These are phyloP conservation scores for Ceratobasidium theobromae DNA, from an alignment of 1,284 basidiomycete genomes.

Conservation along the genomic window DNA sequence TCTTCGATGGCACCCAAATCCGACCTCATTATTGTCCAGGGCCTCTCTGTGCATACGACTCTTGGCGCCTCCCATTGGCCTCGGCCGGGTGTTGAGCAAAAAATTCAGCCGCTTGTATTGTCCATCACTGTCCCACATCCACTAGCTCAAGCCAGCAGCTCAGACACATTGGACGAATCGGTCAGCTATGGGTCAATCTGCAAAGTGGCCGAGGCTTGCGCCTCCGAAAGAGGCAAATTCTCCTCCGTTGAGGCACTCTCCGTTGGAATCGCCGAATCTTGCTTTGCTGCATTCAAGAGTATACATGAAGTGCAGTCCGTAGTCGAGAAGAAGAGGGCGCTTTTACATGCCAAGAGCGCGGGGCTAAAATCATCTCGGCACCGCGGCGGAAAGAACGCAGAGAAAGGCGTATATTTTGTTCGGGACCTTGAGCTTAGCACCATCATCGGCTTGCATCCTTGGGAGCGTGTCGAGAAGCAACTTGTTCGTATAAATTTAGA, in stretches of 20 bases:
- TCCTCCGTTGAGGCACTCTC: conserved; percentile 49
- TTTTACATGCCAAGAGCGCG: conserved; percentile 55
- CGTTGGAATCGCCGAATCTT: conserved; percentile 48
- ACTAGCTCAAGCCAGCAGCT: conserved; percentile 52
- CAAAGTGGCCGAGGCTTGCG: conserved; percentile 41
- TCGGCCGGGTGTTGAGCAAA: conserved; percentile 34
- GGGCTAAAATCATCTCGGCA: conserved; percentile 48
- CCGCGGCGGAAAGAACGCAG: conserved; percentile 38
- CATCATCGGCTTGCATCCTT: conserved; percentile 72
- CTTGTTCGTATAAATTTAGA: conserved; percentile 62
- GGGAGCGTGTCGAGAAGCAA: conserved; percentile 71
- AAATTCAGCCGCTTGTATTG: conserved; percentile 59
- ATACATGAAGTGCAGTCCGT: conserved; percentile 48
- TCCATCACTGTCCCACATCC: conserved; percentile 59
- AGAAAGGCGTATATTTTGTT: conserved; percentile 47
- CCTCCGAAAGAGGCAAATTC: conserved; percentile 43
- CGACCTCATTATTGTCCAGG: conserved; percentile 39
- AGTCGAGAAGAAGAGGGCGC: conserved; percentile 54
- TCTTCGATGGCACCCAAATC: conserved; percentile 4
- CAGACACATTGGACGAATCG: conserved; percentile 60
- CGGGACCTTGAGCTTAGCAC: conserved; percentile 57
- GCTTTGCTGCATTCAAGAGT: conserved; percentile 47
- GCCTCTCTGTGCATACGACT: conserved; percentile 37
- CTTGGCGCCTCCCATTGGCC: conserved; percentile 35
- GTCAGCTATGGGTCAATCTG: conserved; percentile 60